Evolutionary conservation across 2,329 filamentous ascomycete species (phyloP).

Genomic region (Fusarium pseudonygamai): DNA sequence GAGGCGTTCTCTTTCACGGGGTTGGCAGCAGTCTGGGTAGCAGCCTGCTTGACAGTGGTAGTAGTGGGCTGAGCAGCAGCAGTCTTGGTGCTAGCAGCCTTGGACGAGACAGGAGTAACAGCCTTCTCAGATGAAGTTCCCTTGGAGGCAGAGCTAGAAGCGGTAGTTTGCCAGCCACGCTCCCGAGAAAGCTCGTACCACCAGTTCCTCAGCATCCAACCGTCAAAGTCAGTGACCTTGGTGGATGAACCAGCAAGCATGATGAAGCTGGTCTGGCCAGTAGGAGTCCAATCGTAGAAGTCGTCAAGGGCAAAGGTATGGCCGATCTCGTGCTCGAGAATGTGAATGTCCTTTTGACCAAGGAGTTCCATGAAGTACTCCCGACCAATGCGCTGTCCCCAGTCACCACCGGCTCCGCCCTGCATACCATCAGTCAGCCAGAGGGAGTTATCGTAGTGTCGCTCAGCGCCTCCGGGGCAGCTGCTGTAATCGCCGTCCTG

Average conservation of each 20-base stretch:
- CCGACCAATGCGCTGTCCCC: slow-evolving; percentile 56
- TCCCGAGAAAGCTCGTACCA: slow-evolving; percentile 51
- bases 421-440: slow-evolving; percentile 58
- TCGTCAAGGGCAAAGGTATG: slow-evolving; percentile 57
- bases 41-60: neutral
- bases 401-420: slow-evolving; percentile 58
- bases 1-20: neutral
- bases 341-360: slow-evolving; percentile 52
- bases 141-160: neutral
- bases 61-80: neutral
- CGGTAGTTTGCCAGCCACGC: slow-evolving; percentile 41
- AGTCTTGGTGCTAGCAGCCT: neutral
- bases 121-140: neutral
- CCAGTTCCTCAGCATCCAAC: slow-evolving; percentile 60
- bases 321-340: slow-evolving; percentile 58
- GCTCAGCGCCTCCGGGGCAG: slow-evolving; percentile 47
- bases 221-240: slow-evolving; percentile 58
- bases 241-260: slow-evolving; percentile 56
- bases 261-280: slow-evolving; percentile 53
- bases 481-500: slow-evolving; percentile 53
- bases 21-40: neutral
- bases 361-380: slow-evolving; percentile 55
- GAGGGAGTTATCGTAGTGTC: slow-evolving; percentile 57
- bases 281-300: slow-evolving; percentile 55
- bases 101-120: neutral